phyloP scores from a whole-genome alignment of 192 early-diverging fungal species.

The Blastocladiella britannica region DNA sequence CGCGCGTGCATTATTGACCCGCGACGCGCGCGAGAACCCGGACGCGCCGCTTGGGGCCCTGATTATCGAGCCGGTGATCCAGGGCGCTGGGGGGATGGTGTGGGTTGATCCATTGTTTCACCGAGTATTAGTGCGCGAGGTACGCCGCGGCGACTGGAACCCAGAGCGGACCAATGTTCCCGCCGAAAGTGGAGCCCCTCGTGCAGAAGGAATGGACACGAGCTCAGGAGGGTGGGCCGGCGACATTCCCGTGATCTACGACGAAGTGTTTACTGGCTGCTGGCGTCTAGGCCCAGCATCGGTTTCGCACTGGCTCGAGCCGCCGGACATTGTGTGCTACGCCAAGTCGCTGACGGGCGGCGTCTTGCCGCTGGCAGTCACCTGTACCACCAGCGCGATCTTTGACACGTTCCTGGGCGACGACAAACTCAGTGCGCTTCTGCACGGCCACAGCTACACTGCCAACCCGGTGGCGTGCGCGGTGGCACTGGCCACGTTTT shows the following conservation, averaged over 20 bases:
- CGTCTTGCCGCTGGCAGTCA: constrained; percentile 43
- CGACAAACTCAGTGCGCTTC: constrained; percentile 40
- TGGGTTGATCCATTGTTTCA: constrained; percentile 64
- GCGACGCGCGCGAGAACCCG: no score
- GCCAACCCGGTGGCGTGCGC: constrained; percentile 61
- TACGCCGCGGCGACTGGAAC: constrained; percentile 8
- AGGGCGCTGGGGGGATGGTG: constrained; percentile 72
- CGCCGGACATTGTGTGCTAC: constrained; percentile 53
- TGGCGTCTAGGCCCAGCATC: constrained; percentile 37
- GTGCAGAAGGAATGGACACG: constrained; percentile 7
- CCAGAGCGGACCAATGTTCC: not conserved
- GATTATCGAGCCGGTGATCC: constrained; percentile 52
- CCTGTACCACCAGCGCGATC: constrained; percentile 36
- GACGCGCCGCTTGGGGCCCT: constrained; percentile 31
- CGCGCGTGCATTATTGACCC: no score
- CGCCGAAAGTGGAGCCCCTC: constrained; percentile 9
- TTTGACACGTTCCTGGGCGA: constrained; percentile 43
- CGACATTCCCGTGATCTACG: constrained; percentile 46
- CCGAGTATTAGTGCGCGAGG: constrained; percentile 29
- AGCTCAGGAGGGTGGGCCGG: not conserved
- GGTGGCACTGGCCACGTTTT: constrained; percentile 35
- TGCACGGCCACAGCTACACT: constrained; percentile 70
- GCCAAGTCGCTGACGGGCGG: constrained; percentile 64
- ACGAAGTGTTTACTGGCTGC: constrained; percentile 64
- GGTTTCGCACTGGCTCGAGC: constrained; percentile 16